Evolutionary conservation across 805 yeast species (phyloP), one percentile per base, ranked within the genome.

Genomic region (Sugiyamaella chiloensis): DNA sequence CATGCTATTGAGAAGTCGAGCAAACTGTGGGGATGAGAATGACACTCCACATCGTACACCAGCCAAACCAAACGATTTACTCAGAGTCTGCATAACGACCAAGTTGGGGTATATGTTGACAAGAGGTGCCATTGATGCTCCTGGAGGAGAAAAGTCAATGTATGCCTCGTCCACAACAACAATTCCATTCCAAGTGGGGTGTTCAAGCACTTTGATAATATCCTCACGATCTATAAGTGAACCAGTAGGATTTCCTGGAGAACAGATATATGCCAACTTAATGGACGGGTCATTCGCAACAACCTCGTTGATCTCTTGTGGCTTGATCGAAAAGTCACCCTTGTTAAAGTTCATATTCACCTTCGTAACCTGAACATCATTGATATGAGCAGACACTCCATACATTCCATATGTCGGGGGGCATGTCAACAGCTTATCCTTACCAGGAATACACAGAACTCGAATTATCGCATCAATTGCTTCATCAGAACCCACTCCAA

Each of bases 371-470:
- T 74, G 87, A 7, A 91, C 86, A 59, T 93, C 98, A 61, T 93
- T 93, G 50, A 93, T 85, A 24, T 80, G 79, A 1, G 97, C 95
- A 62, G 96, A 85, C 27, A 93, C 90, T 3, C 85, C 70, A 72
- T 93, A 93, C 99, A 93, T 93, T 5, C 98, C 97, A 62, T 93
- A 93, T 0, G 99, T 93, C 36, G 99, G 98, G 2, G 98, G 96
- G 64, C 96, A 83, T 1, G 80, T 79, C 57, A 93, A 68, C 61
- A 93, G 67, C 63, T 88, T 91, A 51, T 90, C 96, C 53, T 72
- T 74, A 2, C 85, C 86, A 2, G 99, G 99, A 4, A 66, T 71
- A 60, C 96, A 87, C 46, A 85, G 76, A 46, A 95, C 87, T 58
- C 99, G 73, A 52, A 93, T 82, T 47, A 91, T 68, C 34, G 93